Evolutionary conservation across 164 flowering plant genomes (phyloP), one percentile per base, ranked within the genome.

Genomic region (Dillenia suffruticosa): DNA sequence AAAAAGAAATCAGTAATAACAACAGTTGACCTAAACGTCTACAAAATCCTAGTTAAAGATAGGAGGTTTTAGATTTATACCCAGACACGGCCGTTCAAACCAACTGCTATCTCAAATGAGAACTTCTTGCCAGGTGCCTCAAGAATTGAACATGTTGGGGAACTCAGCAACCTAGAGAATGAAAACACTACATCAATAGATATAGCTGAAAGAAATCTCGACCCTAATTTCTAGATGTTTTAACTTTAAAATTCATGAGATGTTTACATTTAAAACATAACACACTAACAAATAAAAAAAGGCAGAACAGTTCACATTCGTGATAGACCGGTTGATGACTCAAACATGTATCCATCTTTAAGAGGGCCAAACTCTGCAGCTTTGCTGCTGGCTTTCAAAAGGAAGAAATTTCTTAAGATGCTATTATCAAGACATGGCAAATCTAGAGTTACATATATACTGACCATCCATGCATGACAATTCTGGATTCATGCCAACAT

Each of bases 81-180:
- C 99, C 97, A 95, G 49, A 90, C 92, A 47, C 99, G 85, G 48
- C 99, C 99, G 71, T 95, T 95, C 72, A 89, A 70, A 24, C 99
- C 97, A 67, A 90, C 82, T 5, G 99, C 97, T 67, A 86, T 88
- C 81, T 95, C 99, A 70, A 95, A 95, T 43, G 97, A 83, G 51
- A 88, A 71, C 73, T 88, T 88, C 80, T 91, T 92, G 64, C 97
- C 99, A 57, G 92, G 85, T 49, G 74, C 81, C 61, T 88, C 99
- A 46, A 95, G 94, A 65, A 90, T 84, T n/a, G 99, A 96, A 78
- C 96, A 92, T 51, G 97, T 72, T 45, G 99, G 97, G 16, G 90
- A 76, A 74, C 92, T 82, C 63, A 89, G 78, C 70, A 95, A 65
- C 92, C 99, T 95, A 67, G 45, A 58, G 26, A 26, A 61, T 12